Evolutionary conservation across 2,329 filamentous ascomycete genomes (phyloP), one percentile per base, ranked within the genome.

Genomic region (Aspergillus caelatus): DNA sequence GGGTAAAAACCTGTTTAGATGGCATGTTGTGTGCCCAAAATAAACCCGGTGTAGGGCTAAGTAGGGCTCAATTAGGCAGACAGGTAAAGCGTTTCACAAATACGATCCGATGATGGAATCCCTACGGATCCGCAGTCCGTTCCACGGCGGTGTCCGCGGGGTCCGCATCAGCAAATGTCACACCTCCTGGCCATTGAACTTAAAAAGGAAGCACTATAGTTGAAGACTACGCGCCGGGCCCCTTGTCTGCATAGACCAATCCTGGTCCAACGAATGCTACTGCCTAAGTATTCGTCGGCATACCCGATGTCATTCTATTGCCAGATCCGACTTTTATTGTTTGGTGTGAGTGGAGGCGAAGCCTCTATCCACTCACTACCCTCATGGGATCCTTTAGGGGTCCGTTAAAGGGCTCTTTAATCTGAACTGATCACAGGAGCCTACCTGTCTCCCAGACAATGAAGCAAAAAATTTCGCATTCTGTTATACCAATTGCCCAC

Each of bases 231-330:
- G 32, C 52, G 32, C n/a, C 30, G 52, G 34, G 1, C 32, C 52
- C 52, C 11, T 55, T 23, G 23, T 36, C 23, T 10, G 11, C 19
- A 16, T 21, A 55, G 32, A 43, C 46, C 45, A 59, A 59, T 59
- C 46, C 46, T 26, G 32, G 46, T 12, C 34, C 39, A n/a, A 28
- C 45, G 48, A 60, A 60, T 54, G 48, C 58, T 36, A 60, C 58
- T 60, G 58, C 58, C 58, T 60, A 54, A 30, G 58, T 6, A 16
- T 32, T 10, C n/a, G 9, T 52, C 48, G 28, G 48, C 19, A 30
- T 10, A 14, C 28, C 46, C 48, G 28, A 30, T 45, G 10, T n/a
- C 34, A 19, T 28, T 48, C 11, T 10, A 28, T 43, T 36, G 43
- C 56, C 30, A 43, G 28, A 32, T 45, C 34, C 19, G 26, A 34